phyloP scores from a whole-genome alignment of 1,139 yeast genomes.

The Geotrichum citri-aurantii region DNA sequence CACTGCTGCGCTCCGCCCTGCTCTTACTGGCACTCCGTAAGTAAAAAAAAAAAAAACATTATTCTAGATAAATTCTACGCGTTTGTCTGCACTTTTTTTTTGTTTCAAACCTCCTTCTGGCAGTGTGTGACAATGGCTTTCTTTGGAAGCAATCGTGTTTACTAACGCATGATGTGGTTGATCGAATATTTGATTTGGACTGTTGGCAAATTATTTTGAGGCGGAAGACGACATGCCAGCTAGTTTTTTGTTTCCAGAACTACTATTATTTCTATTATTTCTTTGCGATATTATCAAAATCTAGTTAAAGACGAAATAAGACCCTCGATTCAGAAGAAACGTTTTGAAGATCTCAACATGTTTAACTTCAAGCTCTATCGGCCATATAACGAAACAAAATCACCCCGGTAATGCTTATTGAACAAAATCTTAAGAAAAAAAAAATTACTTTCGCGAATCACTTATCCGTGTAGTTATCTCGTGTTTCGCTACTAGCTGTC shows the following conservation, averaged over 20 bases:
- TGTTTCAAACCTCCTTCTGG: background rate
- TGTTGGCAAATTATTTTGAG: background rate
- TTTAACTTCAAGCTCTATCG: too few relatives aligned
- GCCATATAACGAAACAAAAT: too few relatives aligned
- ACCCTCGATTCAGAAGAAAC: background rate
- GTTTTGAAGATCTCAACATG: background rate
- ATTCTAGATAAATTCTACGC: background rate
- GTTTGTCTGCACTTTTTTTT: background rate
- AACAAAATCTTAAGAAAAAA: background rate
- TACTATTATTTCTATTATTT: background rate
- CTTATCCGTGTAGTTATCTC: background rate
- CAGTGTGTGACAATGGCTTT: background rate
- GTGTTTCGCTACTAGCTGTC: background rate
- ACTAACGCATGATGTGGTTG: background rate
- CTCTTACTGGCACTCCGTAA: slow-evolving; percentile 24
- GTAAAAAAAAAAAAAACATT: slow-evolving; percentile 7
- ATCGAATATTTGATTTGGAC: background rate
- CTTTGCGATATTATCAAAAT: background rate
- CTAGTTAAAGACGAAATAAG: background rate
- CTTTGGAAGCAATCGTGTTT: background rate
- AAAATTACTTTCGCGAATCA: background rate
- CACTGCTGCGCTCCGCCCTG: slow-evolving; percentile 24
- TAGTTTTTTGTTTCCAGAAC: background rate
- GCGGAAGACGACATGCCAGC: background rate
- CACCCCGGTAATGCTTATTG: too few relatives aligned